Percentiles rank a stretch among this genome's conserved stretches.
Conservation (phyloP, 176 grass and related monocot genomes). For the Oropetium thomaeum region DNA sequence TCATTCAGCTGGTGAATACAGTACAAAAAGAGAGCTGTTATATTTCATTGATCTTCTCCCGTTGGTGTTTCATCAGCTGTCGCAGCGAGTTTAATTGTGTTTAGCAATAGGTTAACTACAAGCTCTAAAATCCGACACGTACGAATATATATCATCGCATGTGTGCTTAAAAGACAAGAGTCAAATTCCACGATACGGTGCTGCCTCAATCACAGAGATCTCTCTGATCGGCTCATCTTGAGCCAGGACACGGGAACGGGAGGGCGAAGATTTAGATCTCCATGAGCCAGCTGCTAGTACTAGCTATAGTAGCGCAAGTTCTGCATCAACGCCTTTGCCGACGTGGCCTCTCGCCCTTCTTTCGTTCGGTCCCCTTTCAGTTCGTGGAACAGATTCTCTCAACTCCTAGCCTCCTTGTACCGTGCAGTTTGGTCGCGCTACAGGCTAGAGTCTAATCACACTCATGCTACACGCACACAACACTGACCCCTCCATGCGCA, state of each 20-base stretch:
- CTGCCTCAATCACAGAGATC: background rate
- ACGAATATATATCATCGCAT: slow-evolving; percentile 5
- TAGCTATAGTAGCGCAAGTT: background rate
- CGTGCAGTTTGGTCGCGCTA: background rate
- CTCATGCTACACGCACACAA: background rate
- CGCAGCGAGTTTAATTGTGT: background rate
- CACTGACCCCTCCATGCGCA: background rate
- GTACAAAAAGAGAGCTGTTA: no score
- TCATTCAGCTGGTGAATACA: background rate
- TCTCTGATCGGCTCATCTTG: background rate
- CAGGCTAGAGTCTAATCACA: background rate
- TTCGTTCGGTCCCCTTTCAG: slow-evolving; percentile 23
- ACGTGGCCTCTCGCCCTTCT: slow-evolving; percentile 40
- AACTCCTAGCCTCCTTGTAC: background rate
- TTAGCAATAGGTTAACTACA: no score
- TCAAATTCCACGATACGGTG: no score
- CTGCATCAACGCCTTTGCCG: slow-evolving; percentile 28
- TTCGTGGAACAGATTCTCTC: slow-evolving; percentile 36
- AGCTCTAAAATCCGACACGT: background rate
- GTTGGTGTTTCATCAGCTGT: background rate
- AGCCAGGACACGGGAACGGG: no score
- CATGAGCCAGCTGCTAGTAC: background rate
- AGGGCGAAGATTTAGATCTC: slow-evolving; percentile 29
- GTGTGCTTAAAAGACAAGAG: no score
- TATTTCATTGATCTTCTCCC: background rate